Evolutionary conservation across 345 rosid genomes (phyloP).

Genomic region (Xanthoceras sorbifolium): DNA sequence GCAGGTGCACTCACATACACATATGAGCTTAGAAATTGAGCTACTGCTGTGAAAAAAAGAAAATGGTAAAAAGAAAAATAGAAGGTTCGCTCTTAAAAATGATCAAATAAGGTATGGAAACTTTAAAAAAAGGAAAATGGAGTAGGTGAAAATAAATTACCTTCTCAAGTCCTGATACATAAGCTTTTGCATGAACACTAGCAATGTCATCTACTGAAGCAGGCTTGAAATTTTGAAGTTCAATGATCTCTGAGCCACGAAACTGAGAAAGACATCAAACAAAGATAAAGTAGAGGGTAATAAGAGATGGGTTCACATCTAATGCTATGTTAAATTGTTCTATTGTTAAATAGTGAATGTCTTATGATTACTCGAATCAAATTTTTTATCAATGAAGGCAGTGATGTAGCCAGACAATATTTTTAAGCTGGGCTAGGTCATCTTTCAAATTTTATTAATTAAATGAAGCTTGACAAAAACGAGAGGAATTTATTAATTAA

Average conservation of each 20-base stretch:
- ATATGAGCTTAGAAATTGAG: not conserved
- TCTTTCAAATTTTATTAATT: too few relatives aligned
- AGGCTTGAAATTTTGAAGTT: conserved; percentile 67
- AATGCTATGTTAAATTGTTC: not conserved
- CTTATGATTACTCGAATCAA: not conserved
- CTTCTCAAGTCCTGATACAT: conserved; percentile 84
- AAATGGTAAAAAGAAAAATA: not conserved
- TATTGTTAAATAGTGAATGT: not conserved
- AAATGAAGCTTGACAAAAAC: too few relatives aligned
- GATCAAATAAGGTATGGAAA: not conserved
- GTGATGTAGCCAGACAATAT: too few relatives aligned
- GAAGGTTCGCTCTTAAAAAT: not conserved
- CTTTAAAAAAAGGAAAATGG: not conserved
- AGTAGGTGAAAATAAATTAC: conserved; percentile 35
- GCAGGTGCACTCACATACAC: not conserved
- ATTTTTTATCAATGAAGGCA: not conserved
- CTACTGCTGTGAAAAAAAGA: not conserved
- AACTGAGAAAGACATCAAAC: conserved; percentile 45
- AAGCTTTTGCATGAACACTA: conserved; percentile 75
- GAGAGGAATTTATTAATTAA: too few relatives aligned
- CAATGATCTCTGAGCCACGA: conserved; percentile 66
- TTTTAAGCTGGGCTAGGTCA: too few relatives aligned
- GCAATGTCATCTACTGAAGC: conserved; percentile 78
- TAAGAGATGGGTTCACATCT: not conserved
- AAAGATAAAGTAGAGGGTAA: not conserved